These are phyloP conservation scores for Hibiscus syriacus DNA, from an alignment of 345 rosid genomes.

Conservation along the genomic window DNA sequence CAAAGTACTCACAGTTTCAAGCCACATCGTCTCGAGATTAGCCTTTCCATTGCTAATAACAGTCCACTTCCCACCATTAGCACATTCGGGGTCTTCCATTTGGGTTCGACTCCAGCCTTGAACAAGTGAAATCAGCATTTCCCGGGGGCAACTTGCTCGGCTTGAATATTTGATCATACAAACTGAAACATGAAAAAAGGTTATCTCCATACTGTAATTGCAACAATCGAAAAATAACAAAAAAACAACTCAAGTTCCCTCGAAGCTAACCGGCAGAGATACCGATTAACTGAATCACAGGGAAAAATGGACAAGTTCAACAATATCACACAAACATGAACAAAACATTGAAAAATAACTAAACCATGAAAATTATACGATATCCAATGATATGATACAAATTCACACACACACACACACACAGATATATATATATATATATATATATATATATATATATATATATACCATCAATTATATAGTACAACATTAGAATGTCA, in stretches of 20 bases:
- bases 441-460: no score
- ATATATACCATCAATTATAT: no score
- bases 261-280: neutral
- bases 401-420: no score
- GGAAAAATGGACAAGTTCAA: neutral
- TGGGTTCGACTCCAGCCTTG: slow-evolving; percentile 84
- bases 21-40: slow-evolving; percentile 68
- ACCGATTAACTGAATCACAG: neutral
- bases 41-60: slow-evolving; percentile 41
- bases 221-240: neutral
- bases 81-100: slow-evolving; percentile 97
- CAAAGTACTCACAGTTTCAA: slow-evolving; percentile 55
- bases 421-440: no score
- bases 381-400: no score
- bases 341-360: no score
- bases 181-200: slow-evolving; percentile 35
- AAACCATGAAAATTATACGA: no score
- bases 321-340: no score
- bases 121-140: slow-evolving; percentile 80
- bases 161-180: slow-evolving; percentile 69
- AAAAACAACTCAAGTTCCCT: neutral
- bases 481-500: no score
- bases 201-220: neutral
- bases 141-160: slow-evolving; percentile 63
- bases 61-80: slow-evolving; percentile 91